Base-by-base conservation (phyloP, 331 rosid species). In the Prunus yedoensis region DNA sequence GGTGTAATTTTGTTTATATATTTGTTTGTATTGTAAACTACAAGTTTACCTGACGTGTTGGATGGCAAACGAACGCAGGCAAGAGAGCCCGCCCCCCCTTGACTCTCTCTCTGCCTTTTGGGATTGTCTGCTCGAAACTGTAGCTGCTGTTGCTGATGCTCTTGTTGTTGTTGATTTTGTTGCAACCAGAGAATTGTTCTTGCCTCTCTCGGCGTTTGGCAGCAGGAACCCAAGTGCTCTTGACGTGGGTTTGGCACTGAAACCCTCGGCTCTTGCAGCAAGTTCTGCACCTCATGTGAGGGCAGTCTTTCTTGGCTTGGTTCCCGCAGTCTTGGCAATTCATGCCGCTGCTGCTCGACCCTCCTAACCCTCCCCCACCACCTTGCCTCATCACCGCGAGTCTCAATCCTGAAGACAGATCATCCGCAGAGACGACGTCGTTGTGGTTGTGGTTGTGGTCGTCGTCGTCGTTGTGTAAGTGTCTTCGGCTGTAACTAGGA, bases 141-240 rank as follows among this genome's bases (percentile, higher is more conserved):
- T 38, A 79, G 80, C 35, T 77, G 78, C 23, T 65, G 71, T 4
- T 82, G 80, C 35, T 77, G 78, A 18, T 65, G 71, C 3, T 82
- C 85, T 0, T 68, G 71, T 32, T 81, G 81, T 30, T 81, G 80
- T 7, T 78, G 88, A 5, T 87, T 90, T 0, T 81, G 89, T 59
- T 87, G 94, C 23, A 90, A 15, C 82, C 67, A 0, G 89, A 10
- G 3, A 88, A 95, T 12, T 90, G 97, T 15, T 91, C 95, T 30
- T 88, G 99, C 14, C 99, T 83, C 77, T 95, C 96, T 1, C 99
- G 94, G 80, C 99, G 96, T 69, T 87, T 95, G 3, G 99, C 88
- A 0, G 97, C 99, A 1, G 99, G 99, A 52, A 95, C 97, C 99
- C 99, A 95, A 71, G 99, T 95, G 86, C 99, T 95, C 85, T 85